Base-by-base conservation (phyloP, 1,139 yeast genomes). In the Suhomyces bolitotheri region DNA sequence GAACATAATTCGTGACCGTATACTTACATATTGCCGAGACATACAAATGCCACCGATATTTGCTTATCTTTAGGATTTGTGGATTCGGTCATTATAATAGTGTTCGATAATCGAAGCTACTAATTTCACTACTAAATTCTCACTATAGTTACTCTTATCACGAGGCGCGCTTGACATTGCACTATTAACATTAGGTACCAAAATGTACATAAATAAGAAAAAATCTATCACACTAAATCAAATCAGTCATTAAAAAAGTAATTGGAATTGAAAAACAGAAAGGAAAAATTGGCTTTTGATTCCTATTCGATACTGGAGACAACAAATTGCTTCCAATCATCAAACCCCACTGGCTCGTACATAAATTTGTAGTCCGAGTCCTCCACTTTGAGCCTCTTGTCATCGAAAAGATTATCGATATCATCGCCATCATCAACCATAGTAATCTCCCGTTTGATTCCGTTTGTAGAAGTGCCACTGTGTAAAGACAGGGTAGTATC, bases 1-100 rank as follows among this genome's bases (percentile, higher is more conserved):
- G 12, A 5, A n/a, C 19, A 4, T 17, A 6, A 8, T 4, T n/a
- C n/a, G n/a, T n/a, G n/a, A n/a, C n/a, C n/a, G n/a, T n/a, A n/a
- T 39, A 71, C 85, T 46, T 67, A 80, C 85, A 89, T 88, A 60
- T 90, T 90, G 3, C 97, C 97, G 14, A 89, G 69, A 55, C 97
- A 90, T 2, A 89, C 94, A 56, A 90, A 90, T 0, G 95, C 95
- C 23, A 88, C 92, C 1, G 84, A 73, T 8, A 81, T 57, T 46
- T 58, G 55, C 43, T 53, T 55, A 3, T 59, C 58, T 32, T 50
- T 48, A 1, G 62, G 53, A 35, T 40, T 48, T n/a, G n/a, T n/a
- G n/a, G n/a, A n/a, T n/a, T n/a, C n/a, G n/a, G n/a, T n/a, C n/a
- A n/a, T n/a, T n/a, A n/a, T n/a, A n/a, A n/a, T n/a, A n/a, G n/a